Evolutionary conservation across 306 rosid genomes (phyloP).

Genomic region (Fagus sylvatica): DNA sequence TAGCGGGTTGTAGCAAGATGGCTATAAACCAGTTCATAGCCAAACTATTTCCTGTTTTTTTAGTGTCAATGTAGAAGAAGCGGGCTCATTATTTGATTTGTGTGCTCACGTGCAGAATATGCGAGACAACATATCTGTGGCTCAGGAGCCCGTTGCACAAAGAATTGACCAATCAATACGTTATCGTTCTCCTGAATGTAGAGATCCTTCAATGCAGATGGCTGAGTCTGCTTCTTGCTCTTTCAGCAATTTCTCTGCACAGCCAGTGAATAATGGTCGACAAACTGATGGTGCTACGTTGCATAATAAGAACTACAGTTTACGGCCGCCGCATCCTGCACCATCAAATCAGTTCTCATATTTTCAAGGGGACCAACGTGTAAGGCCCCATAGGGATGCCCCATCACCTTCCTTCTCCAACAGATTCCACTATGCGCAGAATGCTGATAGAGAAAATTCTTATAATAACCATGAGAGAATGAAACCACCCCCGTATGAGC

Average conservation of each 20-base stretch:
- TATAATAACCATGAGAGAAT: slow-evolving; percentile 82
- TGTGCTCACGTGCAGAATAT: slow-evolving; percentile 43
- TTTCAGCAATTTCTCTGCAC: slow-evolving; percentile 45
- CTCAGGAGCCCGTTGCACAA: slow-evolving; percentile 55
- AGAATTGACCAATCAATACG: slow-evolving; percentile 49
- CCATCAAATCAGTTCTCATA: slow-evolving; percentile 77
- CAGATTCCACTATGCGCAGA: slow-evolving; percentile 54
- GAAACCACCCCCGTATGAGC: slow-evolving; percentile 65
- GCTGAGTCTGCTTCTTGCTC: slow-evolving; percentile 54
- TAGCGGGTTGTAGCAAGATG: too few relatives aligned
- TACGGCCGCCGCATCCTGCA: slow-evolving; percentile 72
- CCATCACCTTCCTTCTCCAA: slow-evolving; percentile 62
- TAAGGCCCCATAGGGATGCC: slow-evolving; percentile 63
- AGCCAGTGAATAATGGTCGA: slow-evolving; percentile 46
- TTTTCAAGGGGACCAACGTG: slow-evolving; percentile 62
- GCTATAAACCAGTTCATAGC: too few relatives aligned
- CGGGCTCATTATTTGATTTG: slow-evolving; percentile 25
- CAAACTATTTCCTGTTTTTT: not conserved
- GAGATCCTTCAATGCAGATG: slow-evolving; percentile 63
- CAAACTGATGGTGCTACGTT: slow-evolving; percentile 46
- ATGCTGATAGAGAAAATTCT: slow-evolving; percentile 72
- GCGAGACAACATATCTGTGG: slow-evolving; percentile 41
- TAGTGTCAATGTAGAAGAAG: slow-evolving; percentile 4
- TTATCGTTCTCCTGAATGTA: slow-evolving; percentile 49
- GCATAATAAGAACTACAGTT: slow-evolving; percentile 57